phyloP scores from a whole-genome alignment of 1,284 basidiomycete genomes.

The Mixia osmundae region DNA sequence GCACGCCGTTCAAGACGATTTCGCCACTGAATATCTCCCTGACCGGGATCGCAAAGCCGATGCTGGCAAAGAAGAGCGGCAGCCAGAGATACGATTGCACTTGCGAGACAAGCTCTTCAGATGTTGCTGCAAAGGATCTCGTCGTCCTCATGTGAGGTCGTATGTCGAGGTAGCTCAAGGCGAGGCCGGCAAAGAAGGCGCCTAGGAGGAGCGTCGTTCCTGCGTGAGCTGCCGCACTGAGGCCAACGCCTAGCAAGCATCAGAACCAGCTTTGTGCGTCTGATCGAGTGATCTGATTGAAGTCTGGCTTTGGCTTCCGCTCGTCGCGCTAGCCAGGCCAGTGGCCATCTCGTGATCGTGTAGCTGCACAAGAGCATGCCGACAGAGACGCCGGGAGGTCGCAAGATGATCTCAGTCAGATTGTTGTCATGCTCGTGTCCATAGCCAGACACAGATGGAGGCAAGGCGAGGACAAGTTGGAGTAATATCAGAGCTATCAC shows the following conservation, averaged over 20 bases:
- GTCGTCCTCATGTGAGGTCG: background rate
- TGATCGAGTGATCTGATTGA: background rate
- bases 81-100: conserved; percentile 25
- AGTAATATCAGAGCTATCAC: conserved; percentile 32
- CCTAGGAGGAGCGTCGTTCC: conserved; percentile 28
- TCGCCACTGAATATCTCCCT: conserved; percentile 26
- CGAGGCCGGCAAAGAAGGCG: conserved; percentile 26
- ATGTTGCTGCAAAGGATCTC: conserved; percentile 18
- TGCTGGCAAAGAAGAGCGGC: conserved; percentile 34
- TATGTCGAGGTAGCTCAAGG: conserved; percentile 12
- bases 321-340: background rate
- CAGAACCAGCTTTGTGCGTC: background rate
- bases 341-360: background rate
- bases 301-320: background rate
- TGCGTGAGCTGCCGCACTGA: conserved; percentile 7
- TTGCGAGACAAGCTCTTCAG: conserved; percentile 21
- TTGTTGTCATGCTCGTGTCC: background rate
- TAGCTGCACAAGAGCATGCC: background rate
- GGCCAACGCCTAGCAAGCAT: background rate
- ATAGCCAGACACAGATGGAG: background rate
- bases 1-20: conserved; percentile 31
- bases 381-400: background rate
- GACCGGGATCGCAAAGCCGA: conserved; percentile 34
- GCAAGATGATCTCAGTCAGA: background rate
- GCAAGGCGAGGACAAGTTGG: conserved; percentile 3